Percentiles rank a stretch among this genome's conserved stretches.
Conservation (phyloP, 2,329 filamentous ascomycete genomes). For the Aspergillus fischeri region DNA sequence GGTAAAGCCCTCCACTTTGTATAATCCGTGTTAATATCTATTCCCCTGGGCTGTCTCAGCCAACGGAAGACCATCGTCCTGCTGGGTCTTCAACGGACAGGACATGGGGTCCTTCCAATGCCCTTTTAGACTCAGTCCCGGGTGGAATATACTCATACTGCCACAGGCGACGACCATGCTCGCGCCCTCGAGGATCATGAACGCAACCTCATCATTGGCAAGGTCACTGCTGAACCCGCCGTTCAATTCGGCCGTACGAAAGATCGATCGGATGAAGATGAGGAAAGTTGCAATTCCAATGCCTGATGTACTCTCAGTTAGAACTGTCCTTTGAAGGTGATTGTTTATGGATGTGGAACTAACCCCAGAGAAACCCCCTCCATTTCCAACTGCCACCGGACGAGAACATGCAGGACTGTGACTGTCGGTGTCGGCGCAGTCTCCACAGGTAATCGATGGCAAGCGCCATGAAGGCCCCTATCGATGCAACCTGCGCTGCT, state of each 20-base stretch:
- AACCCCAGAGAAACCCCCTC: background rate
- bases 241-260: conserved; percentile 49
- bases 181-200: conserved; percentile 52
- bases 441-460: conserved; percentile 50
- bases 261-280: conserved; percentile 48
- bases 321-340: background rate
- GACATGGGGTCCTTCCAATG: too few relatives aligned
- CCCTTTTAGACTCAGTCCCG: conserved; percentile 23
- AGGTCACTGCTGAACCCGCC: conserved; percentile 45
- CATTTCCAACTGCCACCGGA: background rate
- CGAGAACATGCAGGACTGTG: too few relatives aligned
- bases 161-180: conserved; percentile 50
- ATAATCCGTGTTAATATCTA: too few relatives aligned
- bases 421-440: conserved; percentile 6
- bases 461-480: conserved; percentile 52
- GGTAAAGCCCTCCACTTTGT: too few relatives aligned
- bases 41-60: too few relatives aligned
- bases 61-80: too few relatives aligned
- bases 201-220: conserved; percentile 48
- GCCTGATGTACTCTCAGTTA: conserved; percentile 11
- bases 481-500: conserved; percentile 56
- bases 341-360: background rate
- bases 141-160: conserved; percentile 47
- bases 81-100: too few relatives aligned
- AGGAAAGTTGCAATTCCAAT: conserved; percentile 35